Evolutionary conservation across 352 stramenopile species (phyloP).

Genomic region (Blastocystis sp.): DNA sequence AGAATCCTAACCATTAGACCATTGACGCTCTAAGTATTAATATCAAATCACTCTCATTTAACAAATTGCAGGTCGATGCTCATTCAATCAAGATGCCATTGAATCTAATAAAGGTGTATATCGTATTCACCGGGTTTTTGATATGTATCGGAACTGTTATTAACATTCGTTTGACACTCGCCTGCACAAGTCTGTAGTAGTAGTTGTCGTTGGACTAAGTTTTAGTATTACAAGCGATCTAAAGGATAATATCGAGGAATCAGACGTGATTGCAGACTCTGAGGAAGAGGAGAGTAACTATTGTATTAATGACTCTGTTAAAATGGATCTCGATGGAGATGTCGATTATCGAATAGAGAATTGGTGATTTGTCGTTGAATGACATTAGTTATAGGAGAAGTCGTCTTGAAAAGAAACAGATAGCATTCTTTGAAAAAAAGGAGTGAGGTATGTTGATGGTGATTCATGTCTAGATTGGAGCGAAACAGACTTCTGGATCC

Average conservation of each 20-base stretch:
- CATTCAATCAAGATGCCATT: background rate
- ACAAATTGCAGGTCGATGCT: background rate
- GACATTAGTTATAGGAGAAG: conserved; percentile 13
- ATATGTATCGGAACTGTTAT: background rate
- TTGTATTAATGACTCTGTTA: background rate
- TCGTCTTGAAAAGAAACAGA: background rate
- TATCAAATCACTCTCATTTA: background rate
- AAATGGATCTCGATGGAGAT: background rate
- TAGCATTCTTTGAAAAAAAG: background rate
- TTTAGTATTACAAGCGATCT: background rate
- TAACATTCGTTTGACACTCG: background rate
- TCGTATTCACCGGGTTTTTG: background rate
- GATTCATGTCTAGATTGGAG: too few relatives aligned
- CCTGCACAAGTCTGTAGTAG: background rate
- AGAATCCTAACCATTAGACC: conserved; percentile 62
- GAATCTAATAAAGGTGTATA: background rate
- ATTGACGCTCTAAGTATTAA: conserved; percentile 47
- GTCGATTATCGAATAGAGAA: background rate
- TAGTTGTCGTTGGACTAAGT: too few relatives aligned
- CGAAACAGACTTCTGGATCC: background rate
- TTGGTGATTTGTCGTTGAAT: background rate
- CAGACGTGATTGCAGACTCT: background rate
- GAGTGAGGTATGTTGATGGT: background rate
- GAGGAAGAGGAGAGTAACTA: background rate
- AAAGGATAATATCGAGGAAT: background rate